Conservation (phyloP, 1,139 yeast species). For the Suhomyces kunorum region DNA sequence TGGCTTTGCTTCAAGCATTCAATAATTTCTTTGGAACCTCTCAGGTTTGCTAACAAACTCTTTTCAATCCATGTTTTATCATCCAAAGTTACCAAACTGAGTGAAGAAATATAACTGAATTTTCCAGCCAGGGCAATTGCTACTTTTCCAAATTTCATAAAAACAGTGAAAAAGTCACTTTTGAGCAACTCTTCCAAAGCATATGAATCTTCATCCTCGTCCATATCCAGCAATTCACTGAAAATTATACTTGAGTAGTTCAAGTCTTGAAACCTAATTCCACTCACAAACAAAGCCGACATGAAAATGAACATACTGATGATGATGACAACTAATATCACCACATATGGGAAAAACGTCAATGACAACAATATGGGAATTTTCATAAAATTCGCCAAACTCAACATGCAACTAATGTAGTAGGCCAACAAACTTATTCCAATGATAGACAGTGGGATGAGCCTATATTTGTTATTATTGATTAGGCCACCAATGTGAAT, state of each 20-base stretch:
- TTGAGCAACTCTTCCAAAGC: conserved; percentile 34
- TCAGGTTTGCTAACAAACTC: conserved; percentile 8
- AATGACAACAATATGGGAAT: conserved; percentile 58
- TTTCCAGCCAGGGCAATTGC: conserved; percentile 68
- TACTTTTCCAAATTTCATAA: conserved; percentile 60
- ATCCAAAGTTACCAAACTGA: conserved; percentile 50
- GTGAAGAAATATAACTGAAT: conserved; percentile 64
- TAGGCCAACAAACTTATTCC: conserved; percentile 53
- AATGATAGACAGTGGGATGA: conserved; percentile 61
- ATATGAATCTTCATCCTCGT: conserved; percentile 21
- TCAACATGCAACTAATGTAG: conserved; percentile 38
- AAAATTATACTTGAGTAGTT: conserved; percentile 50
- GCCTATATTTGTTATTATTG: conserved; percentile 52
- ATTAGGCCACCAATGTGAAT: conserved; percentile 61
- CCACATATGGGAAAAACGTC: conserved; percentile 63
- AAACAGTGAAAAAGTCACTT: conserved; percentile 68
- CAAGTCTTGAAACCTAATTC: conserved; percentile 47
- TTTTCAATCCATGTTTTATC: conserved; percentile 62
- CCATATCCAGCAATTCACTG: conserved; percentile 32
- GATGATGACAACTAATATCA: conserved; percentile 50
- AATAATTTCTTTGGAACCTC: conserved; percentile 13
- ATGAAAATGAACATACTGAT: conserved; percentile 53
- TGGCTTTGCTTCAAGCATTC: conserved; percentile 22
- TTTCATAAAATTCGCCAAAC: conserved; percentile 36
- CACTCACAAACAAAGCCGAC: conserved; percentile 61